Base-by-base conservation (phyloP, 225 moss, liverwort and hornwort species). In the Asterella californica region DNA sequence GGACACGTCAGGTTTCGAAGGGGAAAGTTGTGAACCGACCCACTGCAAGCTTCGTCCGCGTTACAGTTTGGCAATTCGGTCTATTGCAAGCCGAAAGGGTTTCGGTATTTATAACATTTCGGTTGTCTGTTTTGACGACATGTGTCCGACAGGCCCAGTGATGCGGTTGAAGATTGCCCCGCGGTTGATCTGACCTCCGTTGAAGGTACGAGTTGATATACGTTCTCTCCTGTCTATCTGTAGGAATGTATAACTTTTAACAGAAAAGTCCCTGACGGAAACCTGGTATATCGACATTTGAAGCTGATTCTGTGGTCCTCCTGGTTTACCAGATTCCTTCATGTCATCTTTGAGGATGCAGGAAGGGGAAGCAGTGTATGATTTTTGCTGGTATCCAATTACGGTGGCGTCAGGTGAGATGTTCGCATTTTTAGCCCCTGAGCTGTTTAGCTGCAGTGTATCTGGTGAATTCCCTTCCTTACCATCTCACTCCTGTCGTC, bases 311-410 rank as follows among this genome's bases (percentile, higher is more conserved):
- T 71, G 14, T 27, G 70, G 6, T 70, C 9, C 7, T 75, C 11
- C 75, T 75, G 10, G 68, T 55, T 84, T 59, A 75, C 45, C 85
- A 95, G 99, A 99, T 86, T 93, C 99, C 6, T 90, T 92, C 76
- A 64, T 77, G 72, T 87, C 95, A 50, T 93, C 99, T 77, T 81
- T 94, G 87, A 79, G 70, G 25, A 57, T 90, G 34, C 86, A 83
- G 72, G 99, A 95, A 89, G 99, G 99, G 70, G 99, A 95, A 81
- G 48, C 95, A n/a, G 93, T 99, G 9, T 99, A 99, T 66, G 99
- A 99, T 74, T 99, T 89, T 74, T 92, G 93, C 85, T 99, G 99
- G 99, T 99, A 95, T 85, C 95, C 99, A 55, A 82, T 55, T 48
- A 99, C 94, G 95, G 78, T 82, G 47, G 89, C 91, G 45, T 80